phyloP scores from a whole-genome alignment of 2,329 filamentous ascomycete genomes.

The Fusarium acutatum region DNA sequence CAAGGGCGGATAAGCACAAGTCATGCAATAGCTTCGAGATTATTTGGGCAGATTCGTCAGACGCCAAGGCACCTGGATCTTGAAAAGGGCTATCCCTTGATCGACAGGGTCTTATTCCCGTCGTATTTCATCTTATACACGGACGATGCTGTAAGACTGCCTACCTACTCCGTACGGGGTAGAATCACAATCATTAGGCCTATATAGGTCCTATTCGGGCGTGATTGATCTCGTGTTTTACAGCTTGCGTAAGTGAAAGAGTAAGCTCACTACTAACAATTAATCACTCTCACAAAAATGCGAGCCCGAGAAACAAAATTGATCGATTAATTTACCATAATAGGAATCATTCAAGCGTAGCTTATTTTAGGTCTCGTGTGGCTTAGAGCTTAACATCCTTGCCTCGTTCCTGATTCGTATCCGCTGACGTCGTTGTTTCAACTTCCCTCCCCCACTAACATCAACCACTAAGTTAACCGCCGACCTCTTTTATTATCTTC shows the following conservation, averaged over 20 bases:
- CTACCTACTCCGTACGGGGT: background rate
- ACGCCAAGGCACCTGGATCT: background rate
- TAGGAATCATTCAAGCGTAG: background rate
- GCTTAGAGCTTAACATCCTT: conserved; percentile 8
- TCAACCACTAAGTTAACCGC: background rate
- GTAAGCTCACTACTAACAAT: background rate
- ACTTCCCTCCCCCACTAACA: conserved; percentile 16
- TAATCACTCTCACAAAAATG: background rate
- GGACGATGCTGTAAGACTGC: background rate
- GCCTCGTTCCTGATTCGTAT: conserved; percentile 15
- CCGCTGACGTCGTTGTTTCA: conserved; percentile 27
- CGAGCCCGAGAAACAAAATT: background rate
- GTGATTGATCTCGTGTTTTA: background rate
- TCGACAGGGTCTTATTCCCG: conserved; percentile 7
- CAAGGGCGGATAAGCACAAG: background rate
- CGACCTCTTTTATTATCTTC: background rate
- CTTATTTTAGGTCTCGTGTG: background rate
- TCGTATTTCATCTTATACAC: background rate
- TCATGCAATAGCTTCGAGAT: background rate
- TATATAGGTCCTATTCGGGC: background rate
- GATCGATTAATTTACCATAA: background rate
- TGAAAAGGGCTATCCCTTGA: background rate
- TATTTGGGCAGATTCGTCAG: background rate
- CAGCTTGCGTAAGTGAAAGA: background rate
- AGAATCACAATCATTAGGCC: background rate